Percentiles rank a stretch among this genome's conserved stretches.
These are phyloP conservation scores for Solanum chaucha DNA, from an alignment of 257 asterid species.

Conservation along the genomic window DNA sequence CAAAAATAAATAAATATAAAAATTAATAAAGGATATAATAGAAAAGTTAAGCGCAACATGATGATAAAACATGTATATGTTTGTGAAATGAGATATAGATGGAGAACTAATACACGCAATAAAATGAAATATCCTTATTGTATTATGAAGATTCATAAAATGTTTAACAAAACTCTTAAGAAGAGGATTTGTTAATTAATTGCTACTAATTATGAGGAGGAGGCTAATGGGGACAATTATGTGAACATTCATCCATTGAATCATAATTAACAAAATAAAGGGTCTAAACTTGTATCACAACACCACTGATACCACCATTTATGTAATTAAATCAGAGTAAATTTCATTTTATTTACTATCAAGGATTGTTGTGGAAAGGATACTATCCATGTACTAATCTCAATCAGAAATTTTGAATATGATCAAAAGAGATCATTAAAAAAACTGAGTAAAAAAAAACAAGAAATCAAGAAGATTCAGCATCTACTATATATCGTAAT, in stretches of 20 bases:
- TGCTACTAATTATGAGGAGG: not conserved
- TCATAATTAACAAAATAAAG: not conserved
- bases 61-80: not conserved
- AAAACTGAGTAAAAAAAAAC: not conserved
- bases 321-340: not conserved
- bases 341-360: not conserved
- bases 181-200: not conserved
- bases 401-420: not conserved
- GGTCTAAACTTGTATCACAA: not conserved
- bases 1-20: too few relatives aligned
- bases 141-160: not conserved
- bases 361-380: not conserved
- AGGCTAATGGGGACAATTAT: not conserved
- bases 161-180: not conserved
- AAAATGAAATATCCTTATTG: not conserved
- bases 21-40: not conserved
- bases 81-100: not conserved
- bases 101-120: not conserved
- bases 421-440: not conserved
- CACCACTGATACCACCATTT: not conserved
- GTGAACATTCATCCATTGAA: not conserved
- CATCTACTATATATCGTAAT: not conserved
- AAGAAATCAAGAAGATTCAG: not conserved
- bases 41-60: not conserved
- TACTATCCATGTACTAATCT: not conserved